Evolutionary conservation across 768 basidiomycete genomes (phyloP).

Genomic region (Calocera cornea): DNA sequence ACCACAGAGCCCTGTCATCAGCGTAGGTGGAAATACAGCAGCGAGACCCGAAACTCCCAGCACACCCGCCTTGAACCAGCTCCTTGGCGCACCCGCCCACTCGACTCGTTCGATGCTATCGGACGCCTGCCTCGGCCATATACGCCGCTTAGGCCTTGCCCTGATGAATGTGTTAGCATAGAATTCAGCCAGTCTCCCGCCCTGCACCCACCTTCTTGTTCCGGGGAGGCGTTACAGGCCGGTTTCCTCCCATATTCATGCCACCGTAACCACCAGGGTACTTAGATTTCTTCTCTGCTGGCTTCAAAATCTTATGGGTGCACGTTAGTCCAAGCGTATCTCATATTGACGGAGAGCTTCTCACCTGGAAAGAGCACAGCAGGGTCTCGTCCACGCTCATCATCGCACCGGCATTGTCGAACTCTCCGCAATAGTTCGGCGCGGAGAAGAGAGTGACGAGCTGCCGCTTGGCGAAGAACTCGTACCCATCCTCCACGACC

Average conservation of each 20-base stretch:
- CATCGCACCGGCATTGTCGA: constrained; percentile 99
- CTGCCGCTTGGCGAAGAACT: constrained; percentile 97
- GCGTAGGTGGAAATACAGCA: not conserved
- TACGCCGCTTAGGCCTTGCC: not conserved
- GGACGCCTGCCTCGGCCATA: not conserved
- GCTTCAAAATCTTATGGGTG: constrained; percentile 73
- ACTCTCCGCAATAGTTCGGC: constrained; percentile 90
- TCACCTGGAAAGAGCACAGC: constrained; percentile 93
- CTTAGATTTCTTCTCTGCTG: constrained; percentile 96
- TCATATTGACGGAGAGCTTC: constrained; percentile 18
- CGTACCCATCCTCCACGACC: constrained; percentile 98
- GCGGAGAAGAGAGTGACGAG: constrained; percentile 94
- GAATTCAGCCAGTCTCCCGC: not conserved
- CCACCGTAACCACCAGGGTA: constrained; percentile 16
- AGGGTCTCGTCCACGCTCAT: constrained; percentile 99
- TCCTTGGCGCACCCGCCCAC: not conserved
- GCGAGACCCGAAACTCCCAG: not conserved
- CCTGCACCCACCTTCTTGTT: not conserved
- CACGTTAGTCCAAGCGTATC: not conserved
- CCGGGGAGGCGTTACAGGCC: not conserved
- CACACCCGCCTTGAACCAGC: not conserved
- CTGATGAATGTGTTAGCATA: not conserved
- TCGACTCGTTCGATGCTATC: not conserved
- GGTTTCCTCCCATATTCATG: not conserved
- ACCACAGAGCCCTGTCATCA: not conserved